Conservation (phyloP, 768 basidiomycete genomes). For the Pulveroboletus frians region DNA sequence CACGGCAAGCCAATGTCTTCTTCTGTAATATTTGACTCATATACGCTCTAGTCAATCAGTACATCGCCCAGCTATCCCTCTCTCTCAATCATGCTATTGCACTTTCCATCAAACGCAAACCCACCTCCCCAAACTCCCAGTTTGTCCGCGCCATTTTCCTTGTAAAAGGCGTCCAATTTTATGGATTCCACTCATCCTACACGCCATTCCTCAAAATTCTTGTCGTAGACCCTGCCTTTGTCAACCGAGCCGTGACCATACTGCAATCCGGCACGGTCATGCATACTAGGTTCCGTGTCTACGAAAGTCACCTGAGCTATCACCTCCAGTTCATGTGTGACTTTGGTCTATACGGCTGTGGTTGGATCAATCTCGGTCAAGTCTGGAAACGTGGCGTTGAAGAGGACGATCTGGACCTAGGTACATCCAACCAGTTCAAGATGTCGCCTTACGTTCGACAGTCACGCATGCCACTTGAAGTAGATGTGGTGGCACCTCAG, state of each 20-base stretch:
- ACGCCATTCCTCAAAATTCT: conserved; percentile 86
- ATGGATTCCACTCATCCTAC: conserved; percentile 85
- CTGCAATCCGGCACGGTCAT: conserved; percentile 81
- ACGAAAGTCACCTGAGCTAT: conserved; percentile 88
- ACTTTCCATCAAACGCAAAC: conserved; percentile 71
- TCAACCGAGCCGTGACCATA: conserved; percentile 68
- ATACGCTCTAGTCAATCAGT: conserved; percentile 55
- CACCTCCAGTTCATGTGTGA: conserved; percentile 91
- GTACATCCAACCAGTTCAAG: conserved; percentile 31
- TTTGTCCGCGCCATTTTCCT: conserved; percentile 73
- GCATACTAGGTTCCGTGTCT: conserved; percentile 70
- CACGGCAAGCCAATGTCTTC: conserved; percentile 43
- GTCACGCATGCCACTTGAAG: conserved; percentile 70
- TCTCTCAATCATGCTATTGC: conserved; percentile 87
- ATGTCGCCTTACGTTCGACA: conserved; percentile 59
- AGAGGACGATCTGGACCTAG: conserved; percentile 13
- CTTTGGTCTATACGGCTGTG: conserved; percentile 92
- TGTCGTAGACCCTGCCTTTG: conserved; percentile 62
- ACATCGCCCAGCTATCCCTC: conserved; percentile 61
- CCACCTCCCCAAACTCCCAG: conserved; percentile 49
- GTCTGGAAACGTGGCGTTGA: conserved; percentile 54
- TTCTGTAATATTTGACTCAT: conserved; percentile 1
- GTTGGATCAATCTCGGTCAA: conserved; percentile 72
- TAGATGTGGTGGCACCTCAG: conserved; percentile 75
- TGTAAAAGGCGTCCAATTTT: conserved; percentile 94